Percentiles rank a stretch among this genome's conserved stretches.
Evolutionary conservation across 2,329 filamentous ascomycete species (phyloP).

Genomic region (Cytospora paraplurivora): DNA sequence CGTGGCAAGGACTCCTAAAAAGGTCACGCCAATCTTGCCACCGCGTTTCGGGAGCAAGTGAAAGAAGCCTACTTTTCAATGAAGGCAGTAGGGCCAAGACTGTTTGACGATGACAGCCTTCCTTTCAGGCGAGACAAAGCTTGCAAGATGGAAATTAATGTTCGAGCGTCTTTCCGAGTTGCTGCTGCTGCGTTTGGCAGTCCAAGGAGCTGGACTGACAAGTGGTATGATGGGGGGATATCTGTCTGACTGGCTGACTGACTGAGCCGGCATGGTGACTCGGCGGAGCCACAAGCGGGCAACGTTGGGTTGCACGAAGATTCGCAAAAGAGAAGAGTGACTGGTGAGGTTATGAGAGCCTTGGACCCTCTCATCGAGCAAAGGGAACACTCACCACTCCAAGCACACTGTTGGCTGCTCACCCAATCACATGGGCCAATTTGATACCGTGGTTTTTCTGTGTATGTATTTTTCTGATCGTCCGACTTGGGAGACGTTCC

Average conservation of each 20-base stretch:
- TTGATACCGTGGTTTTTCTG: not conserved
- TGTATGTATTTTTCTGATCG: not conserved
- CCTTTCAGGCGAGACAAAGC: not conserved
- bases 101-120: not conserved
- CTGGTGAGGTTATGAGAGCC: not conserved
- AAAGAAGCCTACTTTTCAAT: not conserved
- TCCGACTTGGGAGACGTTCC: not conserved
- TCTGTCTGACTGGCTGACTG: not conserved
- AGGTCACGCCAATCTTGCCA: conserved; percentile 18
- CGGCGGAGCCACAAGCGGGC: not conserved
- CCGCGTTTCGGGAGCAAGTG: conserved; percentile 14
- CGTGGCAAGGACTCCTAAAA: conserved; percentile 7
- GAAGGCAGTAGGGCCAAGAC: too few species aligned
- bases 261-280: too few species aligned
- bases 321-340: not conserved
- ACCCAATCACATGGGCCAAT: not conserved
- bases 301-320: not conserved
- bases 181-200: not conserved
- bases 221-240: not conserved
- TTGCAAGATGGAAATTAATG: not conserved
- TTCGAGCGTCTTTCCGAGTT: not conserved
- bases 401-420: not conserved
- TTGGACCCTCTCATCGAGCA: not conserved
- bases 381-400: not conserved
- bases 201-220: not conserved